Conservation (phyloP, 2,329 filamentous ascomycete genomes). For the Hymenoscyphus occultus region DNA sequence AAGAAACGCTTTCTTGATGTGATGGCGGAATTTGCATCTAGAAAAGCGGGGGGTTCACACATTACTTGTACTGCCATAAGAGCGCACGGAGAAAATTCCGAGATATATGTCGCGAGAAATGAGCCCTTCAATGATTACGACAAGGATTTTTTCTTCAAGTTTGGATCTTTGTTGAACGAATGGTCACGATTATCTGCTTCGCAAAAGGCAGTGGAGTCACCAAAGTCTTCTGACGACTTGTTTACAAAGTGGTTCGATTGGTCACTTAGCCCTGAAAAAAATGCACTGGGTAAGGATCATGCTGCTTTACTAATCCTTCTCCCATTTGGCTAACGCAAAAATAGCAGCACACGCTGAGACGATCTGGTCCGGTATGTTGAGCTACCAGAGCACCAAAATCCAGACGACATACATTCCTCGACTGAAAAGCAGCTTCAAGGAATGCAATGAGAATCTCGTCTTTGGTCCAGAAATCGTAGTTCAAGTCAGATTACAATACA, state of each 20-base stretch:
- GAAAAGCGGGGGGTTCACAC: constrained; percentile 1
- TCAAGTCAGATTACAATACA: background rate
- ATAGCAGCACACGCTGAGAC: background rate
- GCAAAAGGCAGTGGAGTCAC: background rate
- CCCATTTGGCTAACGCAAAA: background rate
- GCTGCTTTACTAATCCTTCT: too few species aligned
- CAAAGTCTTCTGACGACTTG: background rate
- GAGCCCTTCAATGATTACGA: constrained; percentile 7
- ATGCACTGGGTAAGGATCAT: background rate
- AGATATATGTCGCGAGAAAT: constrained; percentile 12
- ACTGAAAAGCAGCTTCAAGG: background rate
- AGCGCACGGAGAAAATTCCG: constrained; percentile 8
- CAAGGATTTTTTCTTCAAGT: background rate
- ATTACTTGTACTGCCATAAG: constrained; percentile 14
- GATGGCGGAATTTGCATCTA: constrained; percentile 12
- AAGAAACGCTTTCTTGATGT: constrained; percentile 12
- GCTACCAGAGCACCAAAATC: background rate
- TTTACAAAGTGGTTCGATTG: background rate
- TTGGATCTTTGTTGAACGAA: constrained; percentile 1
- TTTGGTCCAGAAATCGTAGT: too few species aligned
- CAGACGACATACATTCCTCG: background rate
- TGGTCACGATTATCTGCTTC: background rate
- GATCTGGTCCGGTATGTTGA: background rate
- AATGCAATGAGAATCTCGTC: background rate
- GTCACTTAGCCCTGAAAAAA: background rate